A percentile compares a stretch with the other conserved stretches of the same genome.
phyloP scores from a whole-genome alignment of 306 rosid species.

The Prunus padus region DNA sequence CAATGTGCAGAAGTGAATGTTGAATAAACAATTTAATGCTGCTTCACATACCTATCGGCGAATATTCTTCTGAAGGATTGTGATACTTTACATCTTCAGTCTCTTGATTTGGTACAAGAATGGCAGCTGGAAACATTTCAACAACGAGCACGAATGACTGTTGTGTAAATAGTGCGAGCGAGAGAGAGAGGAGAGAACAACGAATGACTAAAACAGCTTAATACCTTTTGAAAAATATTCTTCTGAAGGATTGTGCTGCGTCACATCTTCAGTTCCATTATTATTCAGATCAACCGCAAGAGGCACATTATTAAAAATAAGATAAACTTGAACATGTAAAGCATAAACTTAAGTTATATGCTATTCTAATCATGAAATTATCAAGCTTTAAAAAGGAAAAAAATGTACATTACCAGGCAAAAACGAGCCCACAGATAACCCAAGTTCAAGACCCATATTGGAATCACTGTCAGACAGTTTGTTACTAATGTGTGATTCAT shows the following conservation, averaged over 20 bases:
- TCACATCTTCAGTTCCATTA: slow-evolving; percentile 41
- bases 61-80: slow-evolving; percentile 33
- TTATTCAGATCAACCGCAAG: slow-evolving; percentile 45
- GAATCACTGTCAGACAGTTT: slow-evolving; percentile 49
- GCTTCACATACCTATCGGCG: slow-evolving; percentile 44
- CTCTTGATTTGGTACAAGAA: slow-evolving; percentile 39
- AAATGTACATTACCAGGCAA: slow-evolving; percentile 52
- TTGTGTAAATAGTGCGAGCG: neutral
- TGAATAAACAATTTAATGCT: neutral
- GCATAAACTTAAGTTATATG: neutral
- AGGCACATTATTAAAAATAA: slow-evolving; percentile 34
- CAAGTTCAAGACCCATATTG: slow-evolving; percentile 67
- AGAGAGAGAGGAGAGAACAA: neutral
- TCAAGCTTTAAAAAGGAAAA: neutral
- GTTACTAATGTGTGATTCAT: slow-evolving; percentile 39
- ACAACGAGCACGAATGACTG: slow-evolving; percentile 14
- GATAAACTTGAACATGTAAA: slow-evolving; percentile 15
- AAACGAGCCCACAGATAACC: slow-evolving; percentile 66
- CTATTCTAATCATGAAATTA: slow-evolving; percentile 21
- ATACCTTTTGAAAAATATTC: slow-evolving; percentile 40
- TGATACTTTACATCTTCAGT: slow-evolving; percentile 34
- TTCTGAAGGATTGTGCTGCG: slow-evolving; percentile 35
- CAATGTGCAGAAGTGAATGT: slow-evolving; percentile 13
- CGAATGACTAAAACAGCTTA: slow-evolving; percentile 25
- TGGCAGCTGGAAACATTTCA: slow-evolving; percentile 60